Conservation (phyloP, 768 basidiomycete species). For the Tulasnella sp. region DNA sequence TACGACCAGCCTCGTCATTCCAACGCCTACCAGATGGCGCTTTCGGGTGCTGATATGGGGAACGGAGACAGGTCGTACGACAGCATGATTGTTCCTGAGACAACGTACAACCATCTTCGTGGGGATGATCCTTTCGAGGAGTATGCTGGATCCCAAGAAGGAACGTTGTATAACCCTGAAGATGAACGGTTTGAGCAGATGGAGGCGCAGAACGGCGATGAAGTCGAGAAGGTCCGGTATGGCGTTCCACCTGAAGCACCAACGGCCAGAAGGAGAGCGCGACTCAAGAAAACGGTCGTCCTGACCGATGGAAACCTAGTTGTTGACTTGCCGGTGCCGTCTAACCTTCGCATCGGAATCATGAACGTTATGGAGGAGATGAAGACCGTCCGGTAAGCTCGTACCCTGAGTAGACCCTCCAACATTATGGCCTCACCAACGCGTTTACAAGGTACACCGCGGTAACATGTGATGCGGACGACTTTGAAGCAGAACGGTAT, state of each 20-base stretch:
- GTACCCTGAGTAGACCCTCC: constrained; percentile 29
- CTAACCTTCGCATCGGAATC: constrained; percentile 66
- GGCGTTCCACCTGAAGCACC: constrained; percentile 31
- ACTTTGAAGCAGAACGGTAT: constrained; percentile 82
- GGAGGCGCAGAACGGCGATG: constrained; percentile 5
- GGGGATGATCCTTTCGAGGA: constrained; percentile 13
- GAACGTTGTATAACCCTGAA: neutral
- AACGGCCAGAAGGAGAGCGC: constrained; percentile 24
- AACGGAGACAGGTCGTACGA: constrained; percentile 8
- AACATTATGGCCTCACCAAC: neutral
- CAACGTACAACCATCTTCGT: constrained; percentile 11
- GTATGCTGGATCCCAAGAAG: constrained; percentile 5
- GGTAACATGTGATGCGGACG: constrained; percentile 91
- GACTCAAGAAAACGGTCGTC: constrained; percentile 71
- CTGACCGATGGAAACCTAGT: constrained; percentile 89
- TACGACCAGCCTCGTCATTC: neutral
- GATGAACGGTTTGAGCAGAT: constrained; percentile 7
- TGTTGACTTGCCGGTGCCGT: constrained; percentile 80
- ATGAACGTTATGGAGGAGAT: constrained; percentile 72
- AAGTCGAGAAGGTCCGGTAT: constrained; percentile 28
- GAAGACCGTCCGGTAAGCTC: constrained; percentile 63
- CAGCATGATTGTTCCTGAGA: constrained; percentile 11
- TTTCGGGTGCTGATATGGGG: neutral
- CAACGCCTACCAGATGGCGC: neutral
- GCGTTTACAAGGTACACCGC: constrained; percentile 59